Percentiles rank a stretch among this genome's conserved stretches.
These are phyloP conservation scores for Guillardia theta DNA, from an alignment of 78 protist species.

Conservation along the genomic window DNA sequence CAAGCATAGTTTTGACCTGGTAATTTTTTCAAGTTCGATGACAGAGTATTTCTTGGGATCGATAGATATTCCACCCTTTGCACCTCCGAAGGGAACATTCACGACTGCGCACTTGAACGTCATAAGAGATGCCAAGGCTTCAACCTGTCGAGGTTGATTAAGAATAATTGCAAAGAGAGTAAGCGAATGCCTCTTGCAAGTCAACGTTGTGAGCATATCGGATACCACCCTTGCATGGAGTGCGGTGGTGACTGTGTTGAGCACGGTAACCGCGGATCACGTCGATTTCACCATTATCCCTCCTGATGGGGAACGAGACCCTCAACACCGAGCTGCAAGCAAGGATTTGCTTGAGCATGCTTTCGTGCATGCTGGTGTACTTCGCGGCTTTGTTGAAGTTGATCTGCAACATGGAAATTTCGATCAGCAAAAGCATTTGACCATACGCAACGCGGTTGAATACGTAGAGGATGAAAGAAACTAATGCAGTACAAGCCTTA, in stretches of 20 bases:
- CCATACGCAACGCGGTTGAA: too few species aligned
- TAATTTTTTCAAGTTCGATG: constrained; percentile 81
- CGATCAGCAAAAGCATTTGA: too few species aligned
- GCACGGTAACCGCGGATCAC: constrained; percentile 76
- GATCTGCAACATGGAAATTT: too few species aligned
- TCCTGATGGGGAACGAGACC: not conserved
- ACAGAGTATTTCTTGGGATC: constrained; percentile 84
- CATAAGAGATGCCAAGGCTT: not conserved
- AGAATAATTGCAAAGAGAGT: not conserved
- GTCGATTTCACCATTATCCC: not conserved
- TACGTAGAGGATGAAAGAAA: too few species aligned
- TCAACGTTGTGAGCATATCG: constrained; percentile 72
- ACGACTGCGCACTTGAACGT: constrained; percentile 87
- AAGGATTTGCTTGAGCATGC: not conserved
- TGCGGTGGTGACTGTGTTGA: constrained; percentile 86
- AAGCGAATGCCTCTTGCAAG: constrained; percentile 84
- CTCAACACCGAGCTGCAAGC: not conserved
- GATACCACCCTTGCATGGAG: constrained; percentile 90
- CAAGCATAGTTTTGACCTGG: constrained; percentile 78
- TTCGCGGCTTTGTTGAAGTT: not conserved
- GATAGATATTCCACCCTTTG: constrained; percentile 87
- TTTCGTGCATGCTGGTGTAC: not conserved
- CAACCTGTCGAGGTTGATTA: not conserved
- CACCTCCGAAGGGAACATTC: constrained; percentile 93
- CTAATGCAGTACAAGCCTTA: too few species aligned